These are phyloP conservation scores for Lactifluus hygrophoroides DNA, from an alignment of 768 basidiomycete species.

Conservation along the genomic window DNA sequence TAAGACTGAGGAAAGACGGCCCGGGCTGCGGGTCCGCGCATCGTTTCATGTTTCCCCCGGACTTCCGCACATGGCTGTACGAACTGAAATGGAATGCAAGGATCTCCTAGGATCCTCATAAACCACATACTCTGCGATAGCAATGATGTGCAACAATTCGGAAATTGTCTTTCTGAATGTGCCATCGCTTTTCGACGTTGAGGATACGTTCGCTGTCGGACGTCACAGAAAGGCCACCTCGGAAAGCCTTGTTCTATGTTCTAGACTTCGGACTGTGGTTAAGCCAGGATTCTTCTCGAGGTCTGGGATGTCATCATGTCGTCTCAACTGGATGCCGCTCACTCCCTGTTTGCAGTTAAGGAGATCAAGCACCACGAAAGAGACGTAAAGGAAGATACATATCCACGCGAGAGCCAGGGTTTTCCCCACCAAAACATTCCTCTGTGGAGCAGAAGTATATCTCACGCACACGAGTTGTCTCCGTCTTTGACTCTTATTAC, in stretches of 20 bases:
- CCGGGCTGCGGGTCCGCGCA: too few species aligned
- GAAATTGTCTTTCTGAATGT: neutral
- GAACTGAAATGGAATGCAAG: neutral
- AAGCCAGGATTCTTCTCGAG: neutral
- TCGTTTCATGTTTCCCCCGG: too few species aligned
- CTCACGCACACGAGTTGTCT: neutral
- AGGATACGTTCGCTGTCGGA: neutral
- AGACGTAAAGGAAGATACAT: neutral
- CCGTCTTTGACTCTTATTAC: neutral
- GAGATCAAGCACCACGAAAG: neutral
- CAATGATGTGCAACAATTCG: neutral
- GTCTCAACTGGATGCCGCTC: too few species aligned
- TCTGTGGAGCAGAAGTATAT: neutral
- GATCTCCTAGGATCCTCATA: too few species aligned
- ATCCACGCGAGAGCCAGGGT: neutral
- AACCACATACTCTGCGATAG: too few species aligned
- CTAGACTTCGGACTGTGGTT: neutral
- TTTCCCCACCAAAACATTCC: neutral
- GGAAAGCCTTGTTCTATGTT: neutral
- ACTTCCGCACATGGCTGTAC: too few species aligned
- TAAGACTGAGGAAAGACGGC: too few species aligned
- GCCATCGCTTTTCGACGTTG: neutral
- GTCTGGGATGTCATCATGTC: neutral
- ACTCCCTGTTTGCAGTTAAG: too few species aligned
- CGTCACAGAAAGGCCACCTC: too few species aligned